phyloP scores from a whole-genome alignment of 129 eudicot species.

The Centrapalus pauciflorus region DNA sequence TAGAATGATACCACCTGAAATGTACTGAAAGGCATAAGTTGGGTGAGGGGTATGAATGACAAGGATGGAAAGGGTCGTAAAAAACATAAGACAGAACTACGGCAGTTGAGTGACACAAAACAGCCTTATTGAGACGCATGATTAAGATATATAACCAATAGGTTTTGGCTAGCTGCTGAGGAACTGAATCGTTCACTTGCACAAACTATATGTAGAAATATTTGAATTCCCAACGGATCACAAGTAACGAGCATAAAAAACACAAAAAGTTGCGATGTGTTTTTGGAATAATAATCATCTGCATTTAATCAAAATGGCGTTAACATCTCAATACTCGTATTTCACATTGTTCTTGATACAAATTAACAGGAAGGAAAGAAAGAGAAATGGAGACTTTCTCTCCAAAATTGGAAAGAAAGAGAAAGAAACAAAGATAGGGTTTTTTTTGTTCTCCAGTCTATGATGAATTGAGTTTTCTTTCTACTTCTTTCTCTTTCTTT shows the following conservation, averaged over 20 bases:
- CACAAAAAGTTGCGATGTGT: background rate
- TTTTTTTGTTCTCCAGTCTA: too few species aligned
- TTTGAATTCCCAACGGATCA: background rate
- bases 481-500: too few species aligned
- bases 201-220: background rate
- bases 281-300: background rate
- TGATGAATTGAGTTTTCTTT: too few species aligned
- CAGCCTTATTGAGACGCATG: background rate
- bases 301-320: background rate
- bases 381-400: too few species aligned
- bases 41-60: conserved; percentile 51
- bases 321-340: background rate
- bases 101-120: background rate
- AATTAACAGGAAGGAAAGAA: too few species aligned
- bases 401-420: too few species aligned
- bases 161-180: background rate
- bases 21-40: conserved; percentile 71
- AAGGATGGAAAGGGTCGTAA: background rate
- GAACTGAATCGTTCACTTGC: background rate
- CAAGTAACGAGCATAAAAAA: background rate
- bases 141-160: background rate
- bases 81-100: background rate
- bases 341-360: too few species aligned
- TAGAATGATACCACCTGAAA: conserved; percentile 97
- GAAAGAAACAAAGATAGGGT: too few species aligned